Evolutionary conservation across 345 rosid genomes (phyloP).

Genomic region (Hevea brasiliensis): DNA sequence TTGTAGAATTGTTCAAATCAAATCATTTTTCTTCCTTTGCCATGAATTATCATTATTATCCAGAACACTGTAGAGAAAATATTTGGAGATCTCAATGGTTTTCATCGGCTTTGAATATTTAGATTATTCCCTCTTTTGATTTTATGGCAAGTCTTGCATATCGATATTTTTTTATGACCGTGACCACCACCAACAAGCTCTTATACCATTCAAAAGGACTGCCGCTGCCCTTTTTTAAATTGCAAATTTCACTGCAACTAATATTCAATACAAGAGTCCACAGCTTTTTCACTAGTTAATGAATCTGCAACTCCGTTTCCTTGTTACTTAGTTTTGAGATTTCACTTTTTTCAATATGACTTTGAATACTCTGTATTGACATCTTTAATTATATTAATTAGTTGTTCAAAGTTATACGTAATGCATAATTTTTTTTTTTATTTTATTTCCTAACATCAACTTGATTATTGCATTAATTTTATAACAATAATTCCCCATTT

Average conservation of each 20-base stretch:
- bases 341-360: slow-evolving; percentile 17
- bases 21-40: no score
- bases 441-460: not conserved
- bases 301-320: not conserved
- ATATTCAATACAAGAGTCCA: no score
- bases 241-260: not conserved
- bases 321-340: not conserved
- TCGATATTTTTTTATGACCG: not conserved
- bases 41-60: no score
- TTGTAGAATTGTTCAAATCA: slow-evolving; percentile 1
- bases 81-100: no score
- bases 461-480: not conserved
- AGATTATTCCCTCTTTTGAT: no score
- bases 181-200: not conserved
- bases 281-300: no score
- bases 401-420: no score
- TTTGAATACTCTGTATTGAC: slow-evolving; percentile 19
- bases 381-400: not conserved
- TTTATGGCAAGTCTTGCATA: no score
- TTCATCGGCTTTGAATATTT: no score
- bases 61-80: no score
- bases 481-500: not conserved
- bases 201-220: not conserved
- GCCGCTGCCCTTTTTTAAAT: not conserved
- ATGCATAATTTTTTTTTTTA: not conserved